Evolutionary conservation across 2,329 filamentous ascomycete species (phyloP).

Genomic region (Fusarium euwallaceae): DNA sequence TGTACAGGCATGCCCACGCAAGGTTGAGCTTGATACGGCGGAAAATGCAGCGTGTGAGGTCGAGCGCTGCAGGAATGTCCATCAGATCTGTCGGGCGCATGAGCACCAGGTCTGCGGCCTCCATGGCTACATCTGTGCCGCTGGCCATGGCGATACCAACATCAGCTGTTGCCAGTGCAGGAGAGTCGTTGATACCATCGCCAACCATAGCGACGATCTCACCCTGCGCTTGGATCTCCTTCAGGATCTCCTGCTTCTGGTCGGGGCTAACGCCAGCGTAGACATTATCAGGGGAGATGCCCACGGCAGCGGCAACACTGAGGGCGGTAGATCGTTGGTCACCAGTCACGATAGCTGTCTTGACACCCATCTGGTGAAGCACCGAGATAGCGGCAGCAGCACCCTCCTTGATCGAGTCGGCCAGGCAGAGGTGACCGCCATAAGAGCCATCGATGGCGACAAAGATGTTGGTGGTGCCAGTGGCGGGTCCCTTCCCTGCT

Average conservation of each 20-base stretch:
- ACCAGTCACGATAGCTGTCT: slow-evolving; percentile 92
- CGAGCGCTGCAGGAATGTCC: slow-evolving; percentile 88
- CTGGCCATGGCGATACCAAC: slow-evolving; percentile 93
- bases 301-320: slow-evolving; percentile 85
- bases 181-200: slow-evolving; percentile 98
- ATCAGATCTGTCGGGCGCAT: slow-evolving; percentile 94
- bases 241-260: slow-evolving; percentile 90
- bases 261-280: slow-evolving; percentile 90
- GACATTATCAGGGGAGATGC: slow-evolving; percentile 81
- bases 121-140: slow-evolving; percentile 97
- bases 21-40: slow-evolving; percentile 93
- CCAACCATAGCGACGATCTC: slow-evolving; percentile 95
- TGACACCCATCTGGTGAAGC: slow-evolving; percentile 86
- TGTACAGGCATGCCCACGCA: slow-evolving; percentile 93
- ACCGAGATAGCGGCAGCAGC: slow-evolving; percentile 85
- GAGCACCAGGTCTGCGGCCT: slow-evolving; percentile 94
- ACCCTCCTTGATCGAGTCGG: slow-evolving; percentile 91
- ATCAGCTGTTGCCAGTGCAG: slow-evolving; percentile 91
- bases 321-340: slow-evolving; percentile 88
- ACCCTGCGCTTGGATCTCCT: slow-evolving; percentile 78
- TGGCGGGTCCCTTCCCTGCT: slow-evolving; percentile 54
- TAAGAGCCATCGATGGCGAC: slow-evolving; percentile 87
- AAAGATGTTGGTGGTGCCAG: slow-evolving; percentile 91
- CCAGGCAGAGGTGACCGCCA: slow-evolving; percentile 84
- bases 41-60: slow-evolving; percentile 89